Evolutionary conservation across 2,329 filamentous ascomycete species (phyloP), one percentile per base, ranked within the genome.

Genomic region (Arthrobotrys iridis): DNA sequence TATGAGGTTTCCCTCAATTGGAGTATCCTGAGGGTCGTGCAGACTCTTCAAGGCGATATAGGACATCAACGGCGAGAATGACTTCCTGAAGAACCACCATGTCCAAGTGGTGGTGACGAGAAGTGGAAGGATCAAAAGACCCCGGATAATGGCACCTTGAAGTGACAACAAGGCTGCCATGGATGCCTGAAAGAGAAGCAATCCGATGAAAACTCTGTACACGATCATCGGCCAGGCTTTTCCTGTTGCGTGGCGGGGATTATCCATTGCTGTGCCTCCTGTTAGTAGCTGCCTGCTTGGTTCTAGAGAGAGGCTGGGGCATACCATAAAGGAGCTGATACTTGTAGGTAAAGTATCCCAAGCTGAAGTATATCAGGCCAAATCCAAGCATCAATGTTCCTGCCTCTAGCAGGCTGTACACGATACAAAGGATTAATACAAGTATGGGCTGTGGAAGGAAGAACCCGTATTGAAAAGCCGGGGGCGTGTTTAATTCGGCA

Each of bases 171-270:
- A 90, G 2, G 94, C 94, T 20, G 92, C 90, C 86, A 97, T 95
- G 50, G 95, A 93, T 20, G 96, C 83, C 82, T 99, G 93, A 80
- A 97, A 97, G 43, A 98, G 88, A 1, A 96, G 83, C 7, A 97
- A 83, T 0, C 95, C 95, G 22, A 97, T 84, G 66, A 98, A 88
- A 72, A 97, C 87, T 35, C 95, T 91, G 80, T 95, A 93, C 83
- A 93, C 97, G 77, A 99, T 97, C 87, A 99, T 96, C 55, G 91
- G 90, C 95, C 95, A 99, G 3, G 93, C 93, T 76, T 91, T 89
- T 18, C 96, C 96, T 0, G 94, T 98, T 13, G 93, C 93, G 81
- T 97, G 93, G 80, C 96, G 93, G 13, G 93, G 91, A 81, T 98
- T 94, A 79, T 98, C 93, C 95, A 99, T 99, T 30, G 95, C 78